Percentiles rank a stretch among this genome's conserved stretches.
Conservation (phyloP, 2,329 filamentous ascomycete genomes). For the Curvularia sp. region DNA sequence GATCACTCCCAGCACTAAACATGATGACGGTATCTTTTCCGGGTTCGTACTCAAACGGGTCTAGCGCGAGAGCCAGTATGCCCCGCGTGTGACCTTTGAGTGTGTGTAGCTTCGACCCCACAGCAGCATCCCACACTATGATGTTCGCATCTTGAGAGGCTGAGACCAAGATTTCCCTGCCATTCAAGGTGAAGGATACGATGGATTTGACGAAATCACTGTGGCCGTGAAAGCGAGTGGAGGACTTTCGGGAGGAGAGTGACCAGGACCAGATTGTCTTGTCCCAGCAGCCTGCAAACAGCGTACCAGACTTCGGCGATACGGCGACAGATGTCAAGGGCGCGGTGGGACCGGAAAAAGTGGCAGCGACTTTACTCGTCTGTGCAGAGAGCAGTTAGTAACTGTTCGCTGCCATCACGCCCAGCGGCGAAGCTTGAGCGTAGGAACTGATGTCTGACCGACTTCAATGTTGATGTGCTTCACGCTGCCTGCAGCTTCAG, state of each 20-base stretch:
- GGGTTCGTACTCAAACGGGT: constrained; percentile 59
- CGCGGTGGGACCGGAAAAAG: constrained; percentile 76
- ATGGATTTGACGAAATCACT: constrained; percentile 91
- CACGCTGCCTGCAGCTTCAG: constrained; percentile 84
- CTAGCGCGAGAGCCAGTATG: constrained; percentile 79
- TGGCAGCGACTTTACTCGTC: constrained; percentile 50
- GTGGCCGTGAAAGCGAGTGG: constrained; percentile 75
- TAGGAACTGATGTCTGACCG: constrained; percentile 55
- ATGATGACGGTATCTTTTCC: constrained; percentile 59
- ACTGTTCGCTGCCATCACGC: not conserved
- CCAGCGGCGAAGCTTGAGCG: constrained; percentile 4
- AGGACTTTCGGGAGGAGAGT: constrained; percentile 53
- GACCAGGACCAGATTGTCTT: constrained; percentile 88
- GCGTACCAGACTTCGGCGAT: constrained; percentile 51
- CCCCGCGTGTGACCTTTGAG: constrained; percentile 81
- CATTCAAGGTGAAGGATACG: constrained; percentile 66
- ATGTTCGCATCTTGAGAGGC: constrained; percentile 58
- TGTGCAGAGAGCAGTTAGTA: constrained; percentile 26
- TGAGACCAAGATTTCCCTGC: constrained; percentile 62
- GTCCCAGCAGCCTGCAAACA: constrained; percentile 95
- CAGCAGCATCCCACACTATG: constrained; percentile 79
- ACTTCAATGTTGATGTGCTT: constrained; percentile 79
- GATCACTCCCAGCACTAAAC: constrained; percentile 73
- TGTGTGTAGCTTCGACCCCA: constrained; percentile 73
- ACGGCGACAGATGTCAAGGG: constrained; percentile 65